Conservation (phyloP, 169 alveolate genomes). For the Plasmodium chabaudi region DNA sequence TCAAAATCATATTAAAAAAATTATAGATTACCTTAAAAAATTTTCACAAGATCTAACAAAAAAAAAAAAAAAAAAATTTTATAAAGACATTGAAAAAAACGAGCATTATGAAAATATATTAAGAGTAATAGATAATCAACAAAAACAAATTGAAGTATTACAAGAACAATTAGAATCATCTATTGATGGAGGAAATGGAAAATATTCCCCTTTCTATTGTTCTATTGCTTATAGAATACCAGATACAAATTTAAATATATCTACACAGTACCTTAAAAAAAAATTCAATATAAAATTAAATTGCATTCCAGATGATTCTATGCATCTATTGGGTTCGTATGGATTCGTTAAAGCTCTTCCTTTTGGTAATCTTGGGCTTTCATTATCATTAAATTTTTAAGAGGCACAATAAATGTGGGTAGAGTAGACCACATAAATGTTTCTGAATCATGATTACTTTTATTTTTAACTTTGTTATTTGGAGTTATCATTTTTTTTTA, state of each 20-base stretch:
- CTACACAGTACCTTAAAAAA: conserved; percentile 79
- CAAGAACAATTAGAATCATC: conserved; percentile 61
- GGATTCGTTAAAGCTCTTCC: conserved; percentile 85
- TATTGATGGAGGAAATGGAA: conserved; percentile 53
- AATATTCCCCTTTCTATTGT: conserved; percentile 78
- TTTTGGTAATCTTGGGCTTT: conserved; percentile 84
- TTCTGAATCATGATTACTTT: too few relatives aligned
- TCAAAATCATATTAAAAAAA: conserved; percentile 62
- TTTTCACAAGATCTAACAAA: conserved; percentile 66
- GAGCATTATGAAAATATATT: conserved; percentile 74
- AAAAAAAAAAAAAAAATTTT: conserved; percentile 39
- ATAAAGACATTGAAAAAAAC: conserved; percentile 39
- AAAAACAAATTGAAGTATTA: conserved; percentile 80
- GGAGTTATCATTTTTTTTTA: too few relatives aligned
- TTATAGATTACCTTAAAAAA: conserved; percentile 72
- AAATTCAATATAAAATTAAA: conserved; percentile 79
- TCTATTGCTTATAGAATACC: conserved; percentile 86
- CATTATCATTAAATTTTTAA: conserved; percentile 78
- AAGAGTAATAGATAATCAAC: conserved; percentile 79
- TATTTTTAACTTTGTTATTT: too few relatives aligned
- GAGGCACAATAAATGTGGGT: too few relatives aligned
- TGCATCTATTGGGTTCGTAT: conserved; percentile 80
- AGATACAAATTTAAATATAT: conserved; percentile 80
- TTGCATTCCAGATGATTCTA: conserved; percentile 86
- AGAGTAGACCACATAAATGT: too few relatives aligned